Evolutionary conservation across 345 rosid species (phyloP).

Genomic region (Rhodamnia rubescens): DNA sequence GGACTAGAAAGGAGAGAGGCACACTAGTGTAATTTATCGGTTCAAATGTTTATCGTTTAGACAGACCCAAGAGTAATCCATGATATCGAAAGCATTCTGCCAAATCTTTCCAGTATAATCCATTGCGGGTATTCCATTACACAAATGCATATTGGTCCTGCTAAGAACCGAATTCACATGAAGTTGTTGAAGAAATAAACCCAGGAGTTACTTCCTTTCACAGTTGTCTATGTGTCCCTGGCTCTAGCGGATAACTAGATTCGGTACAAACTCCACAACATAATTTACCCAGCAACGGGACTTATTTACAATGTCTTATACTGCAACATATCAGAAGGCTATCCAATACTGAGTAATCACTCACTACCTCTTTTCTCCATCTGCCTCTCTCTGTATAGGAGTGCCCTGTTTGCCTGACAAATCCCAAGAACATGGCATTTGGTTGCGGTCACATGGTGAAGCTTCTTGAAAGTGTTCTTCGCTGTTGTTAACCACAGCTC

Average conservation of each 20-base stretch:
- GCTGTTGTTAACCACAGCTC: background rate
- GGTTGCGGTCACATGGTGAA: conserved; percentile 64
- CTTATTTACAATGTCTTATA: background rate
- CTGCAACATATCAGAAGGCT: background rate
- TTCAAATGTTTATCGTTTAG: background rate
- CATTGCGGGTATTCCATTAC: background rate
- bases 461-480: background rate
- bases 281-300: background rate
- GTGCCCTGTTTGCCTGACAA: conserved; percentile 72
- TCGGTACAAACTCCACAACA: background rate
- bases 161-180: background rate
- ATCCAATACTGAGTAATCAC: background rate
- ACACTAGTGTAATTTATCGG: background rate
- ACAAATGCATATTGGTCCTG: background rate
- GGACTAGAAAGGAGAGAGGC: background rate
- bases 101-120: background rate
- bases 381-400: conserved; percentile 25
- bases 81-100: background rate
- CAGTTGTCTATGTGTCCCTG: background rate
- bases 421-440: conserved; percentile 81
- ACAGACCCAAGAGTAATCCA: background rate
- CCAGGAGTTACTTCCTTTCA: background rate
- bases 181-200: background rate
- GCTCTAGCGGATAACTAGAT: background rate
- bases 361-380: background rate